A percentile compares a stretch with the other conserved stretches of the same genome.
Conservation (phyloP, 2,329 filamentous ascomycete species). For the Penicillium sp. region DNA sequence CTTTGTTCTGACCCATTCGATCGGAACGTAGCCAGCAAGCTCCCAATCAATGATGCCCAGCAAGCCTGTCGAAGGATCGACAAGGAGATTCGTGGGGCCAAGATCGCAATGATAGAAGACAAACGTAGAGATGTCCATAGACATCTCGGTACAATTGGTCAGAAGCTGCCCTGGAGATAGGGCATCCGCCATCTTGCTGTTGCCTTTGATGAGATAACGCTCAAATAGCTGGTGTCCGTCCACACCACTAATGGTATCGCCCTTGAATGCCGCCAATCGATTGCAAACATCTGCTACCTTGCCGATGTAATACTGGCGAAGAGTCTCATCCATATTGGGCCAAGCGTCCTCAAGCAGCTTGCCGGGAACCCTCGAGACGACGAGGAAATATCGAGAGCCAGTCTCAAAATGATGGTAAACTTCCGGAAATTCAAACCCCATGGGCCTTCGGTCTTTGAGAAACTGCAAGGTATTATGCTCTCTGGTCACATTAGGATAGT, state of each 20-base stretch:
- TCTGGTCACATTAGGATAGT: constrained; percentile 13
- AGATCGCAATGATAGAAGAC: too few relatives aligned
- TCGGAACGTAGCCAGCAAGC: too few relatives aligned
- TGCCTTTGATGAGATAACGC: constrained; percentile 11
- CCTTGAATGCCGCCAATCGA: constrained; percentile 1
- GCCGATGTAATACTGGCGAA: constrained; percentile 11
- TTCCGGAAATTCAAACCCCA: constrained; percentile 1
- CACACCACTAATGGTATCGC: constrained; percentile 9
- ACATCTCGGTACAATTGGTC: constrained; percentile 4
- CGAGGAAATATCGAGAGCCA: constrained; percentile 9
- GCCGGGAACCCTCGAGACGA: constrained; percentile 11
- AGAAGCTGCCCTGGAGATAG: constrained; percentile 10
- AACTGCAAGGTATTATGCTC: constrained; percentile 12
- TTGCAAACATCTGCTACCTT: constrained; percentile 10
- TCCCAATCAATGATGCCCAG: too few relatives aligned
- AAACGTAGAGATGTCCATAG: too few relatives aligned
- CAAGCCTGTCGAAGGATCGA: too few relatives aligned
- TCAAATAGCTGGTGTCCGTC: constrained; percentile 10
- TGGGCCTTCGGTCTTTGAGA: constrained; percentile 8
- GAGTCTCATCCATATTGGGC: constrained; percentile 10
- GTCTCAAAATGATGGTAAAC: constrained; percentile 11
- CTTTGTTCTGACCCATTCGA: too few relatives aligned
- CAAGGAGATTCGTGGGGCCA: too few relatives aligned
- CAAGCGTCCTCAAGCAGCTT: constrained; percentile 13
- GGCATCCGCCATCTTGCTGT: constrained; percentile 9